phyloP scores from a whole-genome alignment of 441 rosid genomes.

The Cnidoscolus chayamansa region DNA sequence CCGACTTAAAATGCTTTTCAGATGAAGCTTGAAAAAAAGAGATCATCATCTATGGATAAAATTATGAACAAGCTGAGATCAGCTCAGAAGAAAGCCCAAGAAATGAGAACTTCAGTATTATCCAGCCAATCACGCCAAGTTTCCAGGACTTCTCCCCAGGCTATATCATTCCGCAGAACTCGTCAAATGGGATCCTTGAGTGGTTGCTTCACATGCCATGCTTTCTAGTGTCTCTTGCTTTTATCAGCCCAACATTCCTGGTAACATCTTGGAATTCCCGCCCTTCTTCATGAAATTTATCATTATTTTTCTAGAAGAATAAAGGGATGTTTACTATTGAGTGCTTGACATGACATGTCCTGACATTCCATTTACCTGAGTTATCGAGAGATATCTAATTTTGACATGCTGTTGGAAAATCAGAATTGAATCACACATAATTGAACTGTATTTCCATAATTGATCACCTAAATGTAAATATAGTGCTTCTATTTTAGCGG shows the following conservation, averaged over 20 bases:
- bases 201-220: constrained; percentile 38
- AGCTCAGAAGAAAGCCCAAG: constrained; percentile 91
- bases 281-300: constrained; percentile 3
- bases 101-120: constrained; percentile 68
- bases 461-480: background rate
- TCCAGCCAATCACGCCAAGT: constrained; percentile 46
- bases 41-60: constrained; percentile 84
- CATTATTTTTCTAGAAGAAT: background rate
- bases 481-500: too few relatives aligned
- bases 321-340: background rate
- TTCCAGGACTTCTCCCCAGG: constrained; percentile 41
- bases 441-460: background rate
- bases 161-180: constrained; percentile 47
- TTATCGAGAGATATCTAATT: background rate
- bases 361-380: background rate
- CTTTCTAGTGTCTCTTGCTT: constrained; percentile 31
- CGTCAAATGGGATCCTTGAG: constrained; percentile 64
- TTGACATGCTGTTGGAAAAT: background rate
- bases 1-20: constrained; percentile 33
- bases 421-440: background rate
- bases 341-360: background rate
- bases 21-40: constrained; percentile 97
- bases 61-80: constrained; percentile 83
- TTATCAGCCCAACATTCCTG: constrained; percentile 19
- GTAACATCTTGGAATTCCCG: constrained; percentile 27